Base-by-base conservation (phyloP, 148 eudicot genomes). In the Talinum fruticosum region DNA sequence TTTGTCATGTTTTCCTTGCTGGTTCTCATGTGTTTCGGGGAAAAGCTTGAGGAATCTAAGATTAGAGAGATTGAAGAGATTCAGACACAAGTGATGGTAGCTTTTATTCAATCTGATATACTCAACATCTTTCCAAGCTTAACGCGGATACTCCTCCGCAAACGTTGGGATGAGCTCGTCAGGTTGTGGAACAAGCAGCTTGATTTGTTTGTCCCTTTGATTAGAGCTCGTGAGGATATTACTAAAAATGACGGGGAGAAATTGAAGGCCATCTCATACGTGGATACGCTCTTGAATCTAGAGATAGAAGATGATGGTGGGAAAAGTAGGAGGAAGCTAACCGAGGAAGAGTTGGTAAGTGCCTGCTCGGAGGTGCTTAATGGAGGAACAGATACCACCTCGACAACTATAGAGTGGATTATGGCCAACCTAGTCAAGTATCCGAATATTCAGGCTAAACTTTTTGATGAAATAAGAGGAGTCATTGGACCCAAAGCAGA, bases 21-120 rank as follows among this genome's bases (percentile, higher is more conserved):
- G 30, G 86, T 84, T 13, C 66, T 82, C 45, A 89, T 93, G 91
- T 90, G 97, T 61, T 92, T 92, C 37, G 97, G 97, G 6, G 87
- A 87, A 44, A 80, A 80, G 78, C 70, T 85, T 1, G 79, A 81
- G 6, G 97, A 89, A 73, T 61, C 73, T 0, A 78, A 86, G 32
- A 89, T 92, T 36, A 82, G 73, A 64, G 75, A 81, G 19, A 78
- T 90, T 13, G 89, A 88, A 62, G 71, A 8, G 7, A 26, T 68
- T 34, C 71, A 68, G 44, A 33, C 8, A 5, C 30, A 73, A 3
- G 3, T 86, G 15, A 37, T 87, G 26, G 23, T 88, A 44, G 45
- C 61, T 33, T 68, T 86, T 29, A 28, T 54, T 13, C 49, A 79
- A 1, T 87, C 77, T 62, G 77, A 69, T 36, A n/a, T 82, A 12